Base-by-base conservation (phyloP, 1,284 basidiomycete species). In the Cutaneotrichosporon cutaneum region DNA sequence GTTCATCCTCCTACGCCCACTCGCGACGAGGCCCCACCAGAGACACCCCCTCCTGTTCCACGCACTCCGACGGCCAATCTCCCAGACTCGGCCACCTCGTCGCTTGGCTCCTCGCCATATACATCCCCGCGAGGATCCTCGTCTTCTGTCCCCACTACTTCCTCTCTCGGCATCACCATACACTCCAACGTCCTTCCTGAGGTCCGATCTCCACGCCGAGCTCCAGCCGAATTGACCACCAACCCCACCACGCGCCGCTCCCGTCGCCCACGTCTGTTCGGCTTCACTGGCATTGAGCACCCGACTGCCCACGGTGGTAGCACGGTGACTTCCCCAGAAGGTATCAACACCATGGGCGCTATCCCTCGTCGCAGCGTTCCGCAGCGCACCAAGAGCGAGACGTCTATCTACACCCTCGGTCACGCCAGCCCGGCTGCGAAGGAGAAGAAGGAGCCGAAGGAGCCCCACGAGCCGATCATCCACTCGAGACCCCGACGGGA, bases 251-350 rank as follows among this genome's bases (percentile, higher is more conserved):
- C n/a, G n/a, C 68, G 39, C 61, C 61, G 76, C 26, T 71, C 72
- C 11, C 64, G 75, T n/a, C 70, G 78, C 58, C 72, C 77, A 4
- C 58, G 71, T n/a, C 61, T 80, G 36, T 78, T 79, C 57, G 78
- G 78, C 1, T 80, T 79, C 62, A 80, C 78, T 6, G 77, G 75
- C 21, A 60, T 78, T 26, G 60, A 64, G 9, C 52, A 54, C 35
- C 52, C 52, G 10, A 54, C 52, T 39, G 33, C 33, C 27, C 16
- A 30, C 10, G 52, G 32, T n/a, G n/a, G n/a, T 26, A 54, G 21
- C 35, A 10, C 32, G 30, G 50, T 52, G 30, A 33, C 50, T 52
- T 54, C 52, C 33, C 52, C 52, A 22, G 52, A 54, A 42, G n/a
- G 35, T 4, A 18, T 54, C 22, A 42, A 42, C 52, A 54, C 52